Conservation (phyloP, 192 early-diverging fungal genomes). For the Rhizophagus clarus region DNA sequence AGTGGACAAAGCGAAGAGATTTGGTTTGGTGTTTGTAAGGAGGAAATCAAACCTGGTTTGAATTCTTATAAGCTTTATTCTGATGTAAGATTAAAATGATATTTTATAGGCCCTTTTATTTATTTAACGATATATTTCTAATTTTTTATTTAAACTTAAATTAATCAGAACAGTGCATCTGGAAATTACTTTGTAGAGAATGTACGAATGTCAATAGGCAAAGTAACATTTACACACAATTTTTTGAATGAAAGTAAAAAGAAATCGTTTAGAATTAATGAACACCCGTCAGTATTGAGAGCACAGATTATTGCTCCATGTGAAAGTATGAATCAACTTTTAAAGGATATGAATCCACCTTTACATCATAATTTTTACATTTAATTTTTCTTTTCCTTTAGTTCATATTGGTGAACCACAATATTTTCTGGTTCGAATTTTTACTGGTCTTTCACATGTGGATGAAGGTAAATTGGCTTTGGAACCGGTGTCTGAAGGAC, state of each 20-base stretch:
- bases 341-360: background rate
- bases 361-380: background rate
- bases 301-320: constrained; percentile 39
- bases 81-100: constrained; percentile 40
- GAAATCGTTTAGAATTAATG: constrained; percentile 51
- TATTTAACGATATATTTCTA: background rate
- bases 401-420: constrained; percentile 45
- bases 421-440: constrained; percentile 40
- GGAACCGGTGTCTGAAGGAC: constrained; percentile 42
- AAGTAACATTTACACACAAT: constrained; percentile 58
- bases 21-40: constrained; percentile 48
- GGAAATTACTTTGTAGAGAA: constrained; percentile 64
- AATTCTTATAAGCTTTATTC: constrained; percentile 54
- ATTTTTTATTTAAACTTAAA: background rate
- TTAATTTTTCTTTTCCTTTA: constrained; percentile 1
- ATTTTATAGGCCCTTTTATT: background rate
- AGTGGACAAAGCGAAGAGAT: constrained; percentile 56
- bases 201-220: constrained; percentile 57
- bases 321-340: constrained; percentile 36
- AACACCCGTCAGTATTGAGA: constrained; percentile 42
- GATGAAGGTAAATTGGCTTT: constrained; percentile 36
- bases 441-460: constrained; percentile 23
- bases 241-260: constrained; percentile 54
- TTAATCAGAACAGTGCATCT: constrained; percentile 51
- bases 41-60: constrained; percentile 51